Conservation (phyloP, 2,329 filamentous ascomycete species). For the Ophiocordyceps camponoti-rufipedis region DNA sequence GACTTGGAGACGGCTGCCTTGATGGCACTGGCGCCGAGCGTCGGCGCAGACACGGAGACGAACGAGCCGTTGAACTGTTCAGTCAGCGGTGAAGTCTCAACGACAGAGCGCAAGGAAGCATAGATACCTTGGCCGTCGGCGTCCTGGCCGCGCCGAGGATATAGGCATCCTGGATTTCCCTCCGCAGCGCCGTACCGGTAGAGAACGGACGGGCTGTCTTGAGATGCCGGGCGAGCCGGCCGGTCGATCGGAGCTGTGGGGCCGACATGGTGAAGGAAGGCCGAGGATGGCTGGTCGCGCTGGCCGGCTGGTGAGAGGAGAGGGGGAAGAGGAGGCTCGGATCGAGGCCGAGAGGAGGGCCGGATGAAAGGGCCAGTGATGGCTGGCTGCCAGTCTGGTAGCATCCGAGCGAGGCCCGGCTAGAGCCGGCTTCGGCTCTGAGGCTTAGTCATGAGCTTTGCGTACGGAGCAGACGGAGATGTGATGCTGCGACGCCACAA, state of each 20-base stretch:
- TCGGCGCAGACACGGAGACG: constrained; percentile 63
- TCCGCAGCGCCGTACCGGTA: constrained; percentile 20
- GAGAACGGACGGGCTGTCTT: constrained; percentile 27
- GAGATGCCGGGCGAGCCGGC: constrained; percentile 20
- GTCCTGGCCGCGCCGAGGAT: constrained; percentile 83
- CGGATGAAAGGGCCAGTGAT: not conserved
- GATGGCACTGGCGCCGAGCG: constrained; percentile 79
- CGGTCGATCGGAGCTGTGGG: constrained; percentile 16
- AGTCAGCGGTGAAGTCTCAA: not conserved
- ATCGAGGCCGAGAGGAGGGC: not conserved
- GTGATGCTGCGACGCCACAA: not conserved
- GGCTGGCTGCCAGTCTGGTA: not conserved
- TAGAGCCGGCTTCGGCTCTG: not conserved
- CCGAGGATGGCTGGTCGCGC: too few relatives aligned
- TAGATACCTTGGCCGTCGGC: constrained; percentile 77
- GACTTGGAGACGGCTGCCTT: constrained; percentile 80
- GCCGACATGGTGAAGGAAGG: constrained; percentile 9
- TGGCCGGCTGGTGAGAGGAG: too few relatives aligned
- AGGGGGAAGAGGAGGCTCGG: not conserved
- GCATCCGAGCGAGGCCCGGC: not conserved
- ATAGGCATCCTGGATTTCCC: constrained; percentile 79
- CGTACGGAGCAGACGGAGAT: not conserved
- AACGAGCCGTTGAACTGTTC: constrained; percentile 84
- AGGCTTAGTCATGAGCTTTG: not conserved
- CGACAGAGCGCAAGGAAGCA: not conserved